Percentiles rank a stretch among this genome's conserved stretches.
These are phyloP conservation scores for Xylariaceae sp. DNA, from an alignment of 2,329 filamentous ascomycete genomes.

Conservation along the genomic window DNA sequence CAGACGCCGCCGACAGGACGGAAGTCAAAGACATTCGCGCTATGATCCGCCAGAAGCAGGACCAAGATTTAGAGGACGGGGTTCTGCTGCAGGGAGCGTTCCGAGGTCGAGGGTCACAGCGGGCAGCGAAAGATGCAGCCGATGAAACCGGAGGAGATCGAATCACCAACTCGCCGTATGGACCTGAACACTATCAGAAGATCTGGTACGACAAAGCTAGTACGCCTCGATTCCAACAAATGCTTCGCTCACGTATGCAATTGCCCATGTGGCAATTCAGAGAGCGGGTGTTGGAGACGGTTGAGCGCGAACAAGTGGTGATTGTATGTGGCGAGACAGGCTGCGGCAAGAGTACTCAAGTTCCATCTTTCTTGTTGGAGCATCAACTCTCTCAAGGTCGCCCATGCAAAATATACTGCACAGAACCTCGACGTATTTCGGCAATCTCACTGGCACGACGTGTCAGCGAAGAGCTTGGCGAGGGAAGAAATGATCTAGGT, in stretches of 20 bases:
- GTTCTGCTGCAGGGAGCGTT: constrained; percentile 76
- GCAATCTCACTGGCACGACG: constrained; percentile 89
- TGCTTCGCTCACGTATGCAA: constrained; percentile 73
- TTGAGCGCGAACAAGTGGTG: constrained; percentile 77
- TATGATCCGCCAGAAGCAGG: constrained; percentile 64
- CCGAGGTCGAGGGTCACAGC: constrained; percentile 52
- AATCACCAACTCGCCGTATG: constrained; percentile 35
- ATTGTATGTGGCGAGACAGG: constrained; percentile 97
- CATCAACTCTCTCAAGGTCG: constrained; percentile 77
- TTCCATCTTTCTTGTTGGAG: constrained; percentile 91
- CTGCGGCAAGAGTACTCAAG: constrained; percentile 94
- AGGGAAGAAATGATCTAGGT: constrained; percentile 76
- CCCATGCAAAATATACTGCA: constrained; percentile 89
- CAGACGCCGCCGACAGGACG: constrained; percentile 66
- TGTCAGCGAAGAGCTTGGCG: constrained; percentile 92
- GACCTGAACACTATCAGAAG: constrained; percentile 49
- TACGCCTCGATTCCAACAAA: constrained; percentile 64
- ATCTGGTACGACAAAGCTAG: constrained; percentile 58
- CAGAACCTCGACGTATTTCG: constrained; percentile 91
- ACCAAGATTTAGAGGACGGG: constrained; percentile 68
- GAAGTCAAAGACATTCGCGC: constrained; percentile 64
- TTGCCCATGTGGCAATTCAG: constrained; percentile 89
- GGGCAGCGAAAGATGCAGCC: constrained; percentile 42
- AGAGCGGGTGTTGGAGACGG: constrained; percentile 69
- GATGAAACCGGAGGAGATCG: constrained; percentile 48